Base-by-base conservation (phyloP, 768 basidiomycete genomes). In the Phaeotremella skinneri region DNA sequence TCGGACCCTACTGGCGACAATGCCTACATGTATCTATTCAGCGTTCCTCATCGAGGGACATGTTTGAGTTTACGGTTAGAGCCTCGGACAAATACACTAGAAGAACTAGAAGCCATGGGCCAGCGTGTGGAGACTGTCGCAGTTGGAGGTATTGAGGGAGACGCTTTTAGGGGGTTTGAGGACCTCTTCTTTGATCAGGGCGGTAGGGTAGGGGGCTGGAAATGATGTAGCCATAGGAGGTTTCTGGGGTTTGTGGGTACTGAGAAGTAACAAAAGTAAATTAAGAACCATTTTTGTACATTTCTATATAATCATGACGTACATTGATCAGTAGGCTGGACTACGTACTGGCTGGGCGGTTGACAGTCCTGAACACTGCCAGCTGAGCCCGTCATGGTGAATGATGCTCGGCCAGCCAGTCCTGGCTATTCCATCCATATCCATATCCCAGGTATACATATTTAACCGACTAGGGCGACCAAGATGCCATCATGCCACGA, bases 201-300 rank as follows among this genome's bases (percentile, higher is more conserved):
- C 11, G 74, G 74, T 1, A 64, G 68, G 29, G 64, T 70, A n/a
- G 72, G 72, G 4, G 74, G 74, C 0, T 75, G 74, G 74, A 69
- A 56, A 23, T 45, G 13, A 14, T 11, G 23, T 45, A 11, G 43
- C 9, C n/a, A n/a, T 9, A n/a, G n/a, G 37, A n/a, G 37, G 9
- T 39, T 39, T 39, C n/a, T 39, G 37, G 9, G n/a, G 9, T 39
- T 9, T 39, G 11, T 39, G 9, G 9, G 11, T 39, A 9, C 37
- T n/a, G 9, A n/a, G n/a, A n/a, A n/a, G n/a, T n/a, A n/a, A n/a
- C n/a, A n/a, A n/a, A n/a, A n/a, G n/a, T n/a, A n/a, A n/a, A n/a
- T n/a, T n/a, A n/a, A n/a, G n/a, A n/a, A n/a, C n/a, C n/a, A n/a
- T n/a, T n/a, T n/a, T n/a, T n/a, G n/a, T n/a, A n/a, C n/a, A n/a